Percentiles rank a stretch among this genome's conserved stretches.
phyloP scores from a whole-genome alignment of 164 flowering plant genomes.

The Kingdonia uniflora region DNA sequence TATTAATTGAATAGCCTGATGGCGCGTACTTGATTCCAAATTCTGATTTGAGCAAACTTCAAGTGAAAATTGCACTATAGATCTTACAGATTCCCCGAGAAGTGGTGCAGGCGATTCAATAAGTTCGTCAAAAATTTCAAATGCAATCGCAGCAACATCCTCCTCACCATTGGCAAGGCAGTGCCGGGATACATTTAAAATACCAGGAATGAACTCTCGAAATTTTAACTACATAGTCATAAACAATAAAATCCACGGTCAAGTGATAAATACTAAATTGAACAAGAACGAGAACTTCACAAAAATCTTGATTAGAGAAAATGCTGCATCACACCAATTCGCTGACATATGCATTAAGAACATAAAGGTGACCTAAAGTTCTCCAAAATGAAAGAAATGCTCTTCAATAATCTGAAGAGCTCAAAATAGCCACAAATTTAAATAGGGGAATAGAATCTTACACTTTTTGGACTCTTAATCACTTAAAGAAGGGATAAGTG shows the following conservation, averaged over 20 bases:
- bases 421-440: no score
- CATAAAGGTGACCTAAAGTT: no score
- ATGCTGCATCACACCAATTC: no score
- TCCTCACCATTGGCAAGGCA: constrained; percentile 89
- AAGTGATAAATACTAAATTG: background rate
- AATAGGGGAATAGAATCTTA: no score
- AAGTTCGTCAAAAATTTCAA: constrained; percentile 96
- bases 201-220: constrained; percentile 89
- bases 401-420: no score
- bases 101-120: constrained; percentile 98
- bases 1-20: constrained; percentile 96
- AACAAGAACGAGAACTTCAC: no score
- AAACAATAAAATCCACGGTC: no score
- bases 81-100: constrained; percentile 85
- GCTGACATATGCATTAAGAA: no score
- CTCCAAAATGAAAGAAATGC: no score
- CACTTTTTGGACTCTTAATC: no score
- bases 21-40: constrained; percentile 76
- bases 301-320: no score
- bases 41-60: constrained; percentile 86
- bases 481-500: no score
- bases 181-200: constrained; percentile 77
- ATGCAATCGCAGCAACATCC: constrained; percentile 86
- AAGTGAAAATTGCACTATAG: constrained; percentile 94
- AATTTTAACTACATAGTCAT: constrained; percentile 53